Conservation (phyloP, 331 rosid species). For the Cucumis variabilis region DNA sequence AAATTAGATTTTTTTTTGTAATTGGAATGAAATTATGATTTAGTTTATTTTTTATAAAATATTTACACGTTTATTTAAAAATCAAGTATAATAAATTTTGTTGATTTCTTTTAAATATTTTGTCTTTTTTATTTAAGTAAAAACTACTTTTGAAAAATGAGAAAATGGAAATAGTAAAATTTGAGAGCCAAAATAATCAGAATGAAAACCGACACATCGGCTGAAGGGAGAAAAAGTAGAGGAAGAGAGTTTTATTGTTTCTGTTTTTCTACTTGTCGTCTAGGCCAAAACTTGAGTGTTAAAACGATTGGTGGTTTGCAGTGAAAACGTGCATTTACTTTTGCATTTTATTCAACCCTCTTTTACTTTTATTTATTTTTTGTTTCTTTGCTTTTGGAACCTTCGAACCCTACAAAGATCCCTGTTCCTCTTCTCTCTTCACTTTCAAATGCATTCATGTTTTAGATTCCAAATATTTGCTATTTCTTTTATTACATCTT, state of each 20-base stretch:
- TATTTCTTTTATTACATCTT: too few relatives aligned
- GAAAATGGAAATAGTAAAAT: background rate
- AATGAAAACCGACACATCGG: slow-evolving; percentile 31
- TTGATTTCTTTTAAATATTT: too few relatives aligned
- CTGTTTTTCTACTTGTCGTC: background rate
- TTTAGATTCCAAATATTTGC: background rate
- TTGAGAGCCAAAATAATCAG: background rate
- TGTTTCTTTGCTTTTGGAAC: slow-evolving; percentile 25
- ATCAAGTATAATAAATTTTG: too few relatives aligned
- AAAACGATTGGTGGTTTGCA: too few relatives aligned
- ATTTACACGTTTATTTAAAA: too few relatives aligned
- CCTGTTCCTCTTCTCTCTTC: background rate
- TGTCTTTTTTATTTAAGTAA: too few relatives aligned
- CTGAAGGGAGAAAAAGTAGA: background rate
- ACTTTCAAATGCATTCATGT: background rate
- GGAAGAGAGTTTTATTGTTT: background rate
- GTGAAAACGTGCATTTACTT: background rate
- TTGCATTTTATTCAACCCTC: too few relatives aligned
- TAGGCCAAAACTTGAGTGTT: background rate
- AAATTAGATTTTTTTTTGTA: too few relatives aligned
- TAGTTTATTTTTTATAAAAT: too few relatives aligned
- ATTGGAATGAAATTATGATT: too few relatives aligned
- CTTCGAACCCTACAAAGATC: slow-evolving; percentile 29
- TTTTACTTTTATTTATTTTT: background rate
- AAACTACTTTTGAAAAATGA: background rate